Conservation (phyloP, 73 alveolate species). For the Loxodes magnus region DNA sequence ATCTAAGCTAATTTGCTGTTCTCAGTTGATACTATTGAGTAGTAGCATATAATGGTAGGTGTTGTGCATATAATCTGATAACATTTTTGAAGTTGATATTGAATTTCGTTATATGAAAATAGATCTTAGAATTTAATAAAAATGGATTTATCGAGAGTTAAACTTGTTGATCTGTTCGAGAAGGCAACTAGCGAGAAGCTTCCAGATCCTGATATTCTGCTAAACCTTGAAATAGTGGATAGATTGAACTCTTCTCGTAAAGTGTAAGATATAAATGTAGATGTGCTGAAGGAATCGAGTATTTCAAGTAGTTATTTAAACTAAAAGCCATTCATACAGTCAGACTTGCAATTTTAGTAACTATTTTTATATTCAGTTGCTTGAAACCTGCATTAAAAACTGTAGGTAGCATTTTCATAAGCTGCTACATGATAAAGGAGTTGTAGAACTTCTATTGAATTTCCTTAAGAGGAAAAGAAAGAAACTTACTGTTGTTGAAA, state of each 20-base stretch:
- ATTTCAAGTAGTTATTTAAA: conserved; percentile 3
- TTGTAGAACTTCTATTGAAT: background rate
- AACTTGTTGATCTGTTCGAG: conserved; percentile 1
- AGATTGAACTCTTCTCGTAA: background rate
- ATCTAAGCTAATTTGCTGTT: too few species aligned
- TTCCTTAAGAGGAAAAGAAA: conserved; percentile 1
- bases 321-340: background rate
- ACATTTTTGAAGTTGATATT: too few species aligned
- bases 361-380: too few species aligned
- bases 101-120: too few species aligned
- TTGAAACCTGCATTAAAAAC: conserved; percentile 4
- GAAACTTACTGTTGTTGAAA: conserved; percentile 4
- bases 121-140: too few species aligned
- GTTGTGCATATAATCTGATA: too few species aligned
- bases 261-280: background rate
- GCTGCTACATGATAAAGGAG: background rate
- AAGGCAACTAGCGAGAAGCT: conserved; percentile 1
- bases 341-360: background rate
- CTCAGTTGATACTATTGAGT: too few species aligned
- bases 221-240: conserved; percentile 10
- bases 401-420: background rate
- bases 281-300: conserved; percentile 5
- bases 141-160: too few species aligned
- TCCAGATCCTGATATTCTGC: background rate
- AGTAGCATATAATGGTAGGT: too few species aligned